Conservation (phyloP, 768 basidiomycete species). For the Coprinellus aureogranulatus region DNA sequence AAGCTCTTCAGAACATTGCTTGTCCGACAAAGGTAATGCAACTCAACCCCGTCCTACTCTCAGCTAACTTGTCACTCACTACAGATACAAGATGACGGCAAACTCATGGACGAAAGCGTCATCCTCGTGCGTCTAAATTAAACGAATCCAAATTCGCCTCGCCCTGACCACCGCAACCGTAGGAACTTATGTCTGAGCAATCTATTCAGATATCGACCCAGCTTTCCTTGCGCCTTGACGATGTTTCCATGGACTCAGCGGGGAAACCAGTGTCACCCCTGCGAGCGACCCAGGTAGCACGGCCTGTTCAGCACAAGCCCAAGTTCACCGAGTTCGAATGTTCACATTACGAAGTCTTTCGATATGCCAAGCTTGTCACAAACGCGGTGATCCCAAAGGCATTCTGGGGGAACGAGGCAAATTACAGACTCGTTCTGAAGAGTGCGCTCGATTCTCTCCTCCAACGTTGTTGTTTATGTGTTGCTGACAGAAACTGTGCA, state of each 20-base stretch:
- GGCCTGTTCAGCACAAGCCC: slow-evolving; percentile 55
- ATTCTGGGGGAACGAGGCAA: slow-evolving; percentile 76
- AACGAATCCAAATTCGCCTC: background rate
- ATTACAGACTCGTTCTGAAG: slow-evolving; percentile 55
- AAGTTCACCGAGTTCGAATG: slow-evolving; percentile 79
- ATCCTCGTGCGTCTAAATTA: slow-evolving; percentile 50
- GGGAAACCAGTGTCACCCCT: slow-evolving; percentile 45
- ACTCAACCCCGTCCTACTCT: background rate
- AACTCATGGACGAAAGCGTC: slow-evolving; percentile 54
- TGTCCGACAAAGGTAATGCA: slow-evolving; percentile 74
- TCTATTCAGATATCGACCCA: slow-evolving; percentile 59
- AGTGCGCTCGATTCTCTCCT: slow-evolving; percentile 39
- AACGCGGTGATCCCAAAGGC: slow-evolving; percentile 67
- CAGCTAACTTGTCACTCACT: no score
- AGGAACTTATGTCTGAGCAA: slow-evolving; percentile 79
- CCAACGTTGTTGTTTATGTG: no score
- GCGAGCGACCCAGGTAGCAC: slow-evolving; percentile 47
- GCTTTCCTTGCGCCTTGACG: slow-evolving; percentile 27
- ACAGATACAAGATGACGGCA: slow-evolving; percentile 37
- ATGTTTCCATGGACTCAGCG: slow-evolving; percentile 53
- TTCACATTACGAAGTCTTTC: slow-evolving; percentile 65
- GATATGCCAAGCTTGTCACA: slow-evolving; percentile 62
- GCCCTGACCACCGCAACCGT: slow-evolving; percentile 4
- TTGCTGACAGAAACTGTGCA: no score
- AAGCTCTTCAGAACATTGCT: slow-evolving; percentile 54